Evolutionary conservation across 2,329 filamentous ascomycete genomes (phyloP), one percentile per base, ranked within the genome.

Genomic region (Colletotrichum liaoningense): DNA sequence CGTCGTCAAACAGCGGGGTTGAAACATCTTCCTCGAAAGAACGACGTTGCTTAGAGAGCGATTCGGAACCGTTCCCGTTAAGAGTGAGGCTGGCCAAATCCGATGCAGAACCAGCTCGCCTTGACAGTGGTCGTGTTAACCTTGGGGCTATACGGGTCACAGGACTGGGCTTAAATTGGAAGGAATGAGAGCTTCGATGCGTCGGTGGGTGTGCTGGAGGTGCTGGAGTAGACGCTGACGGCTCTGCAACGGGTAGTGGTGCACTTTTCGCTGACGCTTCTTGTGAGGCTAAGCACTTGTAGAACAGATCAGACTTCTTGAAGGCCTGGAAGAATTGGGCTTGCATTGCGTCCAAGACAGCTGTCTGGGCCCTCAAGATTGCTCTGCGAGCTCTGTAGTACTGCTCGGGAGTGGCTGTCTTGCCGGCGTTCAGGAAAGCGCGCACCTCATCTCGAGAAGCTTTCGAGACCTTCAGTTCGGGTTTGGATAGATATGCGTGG

Each of bases 271-370:
- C 86, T 1, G 89, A 87, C 55, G 90, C 88, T 82, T 98, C 95
- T 78, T 97, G 94, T 14, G 96, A 94, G 8, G 96, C 95, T 1
- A 99, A 87, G 80, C 95, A 98, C 81, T 99, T 99, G 86, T 97
- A 98, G 81, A 95, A 99, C 0, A 99, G 83, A 79, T 98, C 97
- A 0, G 97, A 98, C 77, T 92, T 94, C 79, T 95, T 97, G 85
- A 99, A 99, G 24, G 90, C 91, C 22, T 93, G 91, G 75, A 97
- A 97, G 79, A 97, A 91, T 16, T 89, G 90, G 26, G 91, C 90
- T 78, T 95, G 93, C 90, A 99, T 94, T 77, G 94, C 92, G 74
- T 97, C 94, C 69, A 98, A 88, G 0, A 95, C 93, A 2, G 91
- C 88, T 22, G 94, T 96, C 80, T 99, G 97, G 0, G 94, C 93